A percentile compares a stretch with the other conserved stretches of the same genome.
Evolutionary conservation across 345 rosid genomes (phyloP).

Genomic region (Cardamine resedifolia): DNA sequence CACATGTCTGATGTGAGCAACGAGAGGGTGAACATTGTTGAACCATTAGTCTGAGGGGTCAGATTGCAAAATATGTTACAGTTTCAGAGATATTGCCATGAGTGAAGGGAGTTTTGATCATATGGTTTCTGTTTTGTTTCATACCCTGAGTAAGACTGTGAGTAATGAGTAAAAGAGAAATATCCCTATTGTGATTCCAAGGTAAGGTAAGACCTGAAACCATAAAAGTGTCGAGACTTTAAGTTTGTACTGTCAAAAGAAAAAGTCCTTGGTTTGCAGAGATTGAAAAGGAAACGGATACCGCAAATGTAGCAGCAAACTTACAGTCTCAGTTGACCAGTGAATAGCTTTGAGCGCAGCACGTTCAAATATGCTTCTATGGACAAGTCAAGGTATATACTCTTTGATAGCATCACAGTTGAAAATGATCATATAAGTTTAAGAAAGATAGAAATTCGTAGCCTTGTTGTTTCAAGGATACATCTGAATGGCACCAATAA

Average conservation of each 20-base stretch:
- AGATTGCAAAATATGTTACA: not conserved
- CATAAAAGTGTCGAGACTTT: not conserved
- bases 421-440: not conserved
- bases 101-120: not conserved
- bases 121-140: not conserved
- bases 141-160: slow-evolving; percentile 83
- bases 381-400: slow-evolving; percentile 45
- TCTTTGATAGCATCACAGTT: not conserved
- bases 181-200: slow-evolving; percentile 62
- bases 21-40: slow-evolving; percentile 93
- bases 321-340: slow-evolving; percentile 85
- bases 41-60: slow-evolving; percentile 57
- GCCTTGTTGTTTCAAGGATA: slow-evolving; percentile 52
- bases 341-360: slow-evolving; percentile 66
- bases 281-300: not conserved
- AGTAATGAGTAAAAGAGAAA: slow-evolving; percentile 80
- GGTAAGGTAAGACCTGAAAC: slow-evolving; percentile 70
- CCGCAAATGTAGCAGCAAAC: slow-evolving; percentile 25
- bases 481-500: slow-evolving; percentile 84
- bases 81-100: not conserved
- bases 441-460: not conserved
- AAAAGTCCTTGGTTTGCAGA: not conserved
- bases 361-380: slow-evolving; percentile 79
- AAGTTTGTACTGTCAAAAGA: not conserved
- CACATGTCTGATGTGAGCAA: slow-evolving; percentile 94